Base-by-base conservation (phyloP, 495 filamentous ascomycete genomes). In the Aspergillus bridgeri region DNA sequence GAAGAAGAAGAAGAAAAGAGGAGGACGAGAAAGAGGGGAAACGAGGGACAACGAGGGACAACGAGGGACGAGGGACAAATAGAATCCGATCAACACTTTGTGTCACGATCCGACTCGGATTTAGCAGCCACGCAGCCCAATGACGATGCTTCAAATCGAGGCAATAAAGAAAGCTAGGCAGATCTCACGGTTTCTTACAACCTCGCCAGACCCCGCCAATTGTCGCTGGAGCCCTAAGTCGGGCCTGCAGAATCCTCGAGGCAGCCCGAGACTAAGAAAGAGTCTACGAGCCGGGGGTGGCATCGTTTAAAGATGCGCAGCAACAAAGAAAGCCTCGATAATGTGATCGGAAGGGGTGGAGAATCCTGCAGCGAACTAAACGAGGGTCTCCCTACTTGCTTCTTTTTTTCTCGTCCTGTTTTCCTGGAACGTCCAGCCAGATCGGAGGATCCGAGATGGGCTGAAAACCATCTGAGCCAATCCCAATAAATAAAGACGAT, bases 191-290 rank as follows among this genome's bases (percentile, higher is more conserved):
- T 38, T 15, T 38, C 33, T 38, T 38, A 15, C 11, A 13, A 13
- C 33, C 8, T 56, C 54, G 50, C 54, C 49, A 48, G 54, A 56
- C 54, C 54, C 54, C 25, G 54, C 54, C 22, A 56, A 48, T 27
- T 51, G 56, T 58, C 20, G 57, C 57, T 33, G 24, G 45, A 38
- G 57, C 46, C 52, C 51, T 59, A 49, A 54, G 54, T 46, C 57
- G 46, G 51, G 51, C 25, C 46, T 54, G 51, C 51, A 59, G 29
- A 59, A 33, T 43, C 25, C 29, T 21, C n/a, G n/a, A 15, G 18
- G 38, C 42, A 51, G n/a, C n/a, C n/a, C n/a, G n/a, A n/a, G n/a
- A n/a, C n/a, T n/a, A n/a, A n/a, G n/a, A n/a, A n/a, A n/a, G n/a
- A n/a, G n/a, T n/a, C n/a, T n/a, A 58, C 25, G 27, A 58, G 13